Percentiles rank a stretch among this genome's conserved stretches.
Evolutionary conservation across 2,329 filamentous ascomycete genomes (phyloP).

Genomic region (Fusarium protoensiforme): DNA sequence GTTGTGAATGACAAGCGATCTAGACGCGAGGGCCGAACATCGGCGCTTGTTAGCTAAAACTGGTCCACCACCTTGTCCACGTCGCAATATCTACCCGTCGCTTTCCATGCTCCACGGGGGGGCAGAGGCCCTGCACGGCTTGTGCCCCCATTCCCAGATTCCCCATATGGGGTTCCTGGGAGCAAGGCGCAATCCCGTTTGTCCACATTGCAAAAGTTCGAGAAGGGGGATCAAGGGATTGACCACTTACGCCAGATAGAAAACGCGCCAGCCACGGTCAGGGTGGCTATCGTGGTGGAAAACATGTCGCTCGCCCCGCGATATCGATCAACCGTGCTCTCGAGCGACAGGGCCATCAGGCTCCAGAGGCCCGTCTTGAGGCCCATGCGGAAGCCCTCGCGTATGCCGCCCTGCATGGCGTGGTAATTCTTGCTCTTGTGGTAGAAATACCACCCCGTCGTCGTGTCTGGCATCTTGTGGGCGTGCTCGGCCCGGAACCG

Average conservation of each 20-base stretch:
- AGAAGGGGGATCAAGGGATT: neutral
- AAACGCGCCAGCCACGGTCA: constrained; percentile 87
- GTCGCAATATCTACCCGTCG: constrained; percentile 40
- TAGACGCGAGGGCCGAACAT: constrained; percentile 53
- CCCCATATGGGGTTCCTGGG: constrained; percentile 30
- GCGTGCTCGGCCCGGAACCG: constrained; percentile 96
- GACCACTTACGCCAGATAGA: constrained; percentile 80
- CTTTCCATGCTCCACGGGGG: constrained; percentile 31
- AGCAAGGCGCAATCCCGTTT: constrained; percentile 15
- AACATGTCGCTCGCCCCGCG: constrained; percentile 77
- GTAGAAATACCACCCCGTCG: constrained; percentile 96
- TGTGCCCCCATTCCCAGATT: constrained; percentile 16
- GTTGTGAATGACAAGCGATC: constrained; percentile 84
- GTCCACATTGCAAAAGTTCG: constrained; percentile 16
- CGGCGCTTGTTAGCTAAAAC: constrained; percentile 42
- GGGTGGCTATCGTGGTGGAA: constrained; percentile 83
- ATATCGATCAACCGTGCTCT: constrained; percentile 85
- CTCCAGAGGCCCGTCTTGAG: constrained; percentile 77
- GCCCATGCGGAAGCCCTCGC: constrained; percentile 83
- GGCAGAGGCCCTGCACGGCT: neutral
- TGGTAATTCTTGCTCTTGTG: constrained; percentile 98
- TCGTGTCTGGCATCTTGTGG: constrained; percentile 86
- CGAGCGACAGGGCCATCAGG: constrained; percentile 80
- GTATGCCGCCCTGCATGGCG: constrained; percentile 79
- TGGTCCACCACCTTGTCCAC: constrained; percentile 19